Evolutionary conservation across 2,329 filamentous ascomycete species (phyloP).

Genomic region (Aspergillus amoenus): DNA sequence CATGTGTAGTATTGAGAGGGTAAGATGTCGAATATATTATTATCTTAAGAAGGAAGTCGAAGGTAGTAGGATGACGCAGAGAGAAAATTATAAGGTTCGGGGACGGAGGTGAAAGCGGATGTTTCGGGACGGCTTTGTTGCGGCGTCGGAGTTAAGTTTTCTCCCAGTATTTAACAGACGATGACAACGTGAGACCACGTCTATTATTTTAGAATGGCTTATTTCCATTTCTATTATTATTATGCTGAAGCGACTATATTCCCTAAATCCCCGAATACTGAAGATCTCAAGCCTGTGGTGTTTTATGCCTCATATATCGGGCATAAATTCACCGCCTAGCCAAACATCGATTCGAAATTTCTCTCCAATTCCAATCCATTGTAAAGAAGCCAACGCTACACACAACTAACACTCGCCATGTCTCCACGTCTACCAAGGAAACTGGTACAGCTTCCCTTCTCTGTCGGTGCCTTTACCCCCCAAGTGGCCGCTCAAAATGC

Average conservation of each 20-base stretch:
- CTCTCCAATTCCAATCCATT: conserved; percentile 4
- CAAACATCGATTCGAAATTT: conserved; percentile 13
- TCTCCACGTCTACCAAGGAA: conserved; percentile 34
- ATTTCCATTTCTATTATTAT: background rate
- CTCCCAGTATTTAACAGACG: background rate
- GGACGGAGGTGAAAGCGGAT: conserved; percentile 6
- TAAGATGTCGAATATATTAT: background rate
- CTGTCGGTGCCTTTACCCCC: conserved; percentile 24
- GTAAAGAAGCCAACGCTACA: background rate
- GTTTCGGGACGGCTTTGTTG: background rate
- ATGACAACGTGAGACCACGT: background rate
- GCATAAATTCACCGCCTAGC: conserved; percentile 15
- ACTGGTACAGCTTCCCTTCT: conserved; percentile 31
- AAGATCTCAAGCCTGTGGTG: background rate
- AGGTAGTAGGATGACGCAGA: conserved; percentile 14
- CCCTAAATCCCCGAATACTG: background rate
- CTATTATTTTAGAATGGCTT: background rate
- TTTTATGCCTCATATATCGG: background rate
- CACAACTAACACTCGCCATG: conserved; percentile 25
- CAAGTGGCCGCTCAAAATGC: conserved; percentile 23
- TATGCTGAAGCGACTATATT: background rate
- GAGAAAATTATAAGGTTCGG: conserved; percentile 5
- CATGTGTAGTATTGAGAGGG: background rate
- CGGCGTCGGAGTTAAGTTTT: conserved; percentile 4
- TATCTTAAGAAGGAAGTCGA: background rate